Evolutionary conservation across 257 asterid species (phyloP).

Genomic region (Nicotiana tomentosiformis): DNA sequence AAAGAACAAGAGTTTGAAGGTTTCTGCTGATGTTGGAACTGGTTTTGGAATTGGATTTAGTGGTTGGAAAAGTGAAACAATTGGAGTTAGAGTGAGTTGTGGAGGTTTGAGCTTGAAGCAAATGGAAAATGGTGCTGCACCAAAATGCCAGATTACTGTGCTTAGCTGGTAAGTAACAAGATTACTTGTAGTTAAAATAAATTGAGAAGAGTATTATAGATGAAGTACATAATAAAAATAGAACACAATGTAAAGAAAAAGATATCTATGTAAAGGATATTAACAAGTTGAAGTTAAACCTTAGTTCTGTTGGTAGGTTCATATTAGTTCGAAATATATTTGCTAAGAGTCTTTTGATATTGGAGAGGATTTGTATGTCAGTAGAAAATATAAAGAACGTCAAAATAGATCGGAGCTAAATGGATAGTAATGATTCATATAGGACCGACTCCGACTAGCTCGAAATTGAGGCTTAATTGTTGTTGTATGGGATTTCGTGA

Average conservation of each 20-base stretch:
- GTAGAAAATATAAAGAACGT: too few relatives aligned
- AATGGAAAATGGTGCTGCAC: slow-evolving; percentile 8
- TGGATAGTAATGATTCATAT: too few relatives aligned
- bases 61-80: neutral
- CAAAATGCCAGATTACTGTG: slow-evolving; percentile 7
- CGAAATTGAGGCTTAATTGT: neutral
- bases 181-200: too few relatives aligned
- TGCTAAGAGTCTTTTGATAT: neutral
- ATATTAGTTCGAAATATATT: neutral
- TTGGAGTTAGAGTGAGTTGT: slow-evolving; percentile 9
- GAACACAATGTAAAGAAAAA: too few relatives aligned
- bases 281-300: too few relatives aligned
- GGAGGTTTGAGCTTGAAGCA: slow-evolving; percentile 12
- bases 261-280: too few relatives aligned
- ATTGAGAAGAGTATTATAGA: too few relatives aligned
- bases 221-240: too few relatives aligned
- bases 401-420: too few relatives aligned
- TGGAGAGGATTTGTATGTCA: neutral
- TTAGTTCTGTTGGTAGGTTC: neutral
- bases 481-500: neutral
- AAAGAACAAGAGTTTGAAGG: slow-evolving; percentile 9
- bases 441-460: neutral
- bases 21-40: neutral
- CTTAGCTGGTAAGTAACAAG: neutral
- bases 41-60: slow-evolving; percentile 10